These are phyloP conservation scores for Vachellia pachyceras DNA, from an alignment of 306 rosid genomes.

Conservation along the genomic window DNA sequence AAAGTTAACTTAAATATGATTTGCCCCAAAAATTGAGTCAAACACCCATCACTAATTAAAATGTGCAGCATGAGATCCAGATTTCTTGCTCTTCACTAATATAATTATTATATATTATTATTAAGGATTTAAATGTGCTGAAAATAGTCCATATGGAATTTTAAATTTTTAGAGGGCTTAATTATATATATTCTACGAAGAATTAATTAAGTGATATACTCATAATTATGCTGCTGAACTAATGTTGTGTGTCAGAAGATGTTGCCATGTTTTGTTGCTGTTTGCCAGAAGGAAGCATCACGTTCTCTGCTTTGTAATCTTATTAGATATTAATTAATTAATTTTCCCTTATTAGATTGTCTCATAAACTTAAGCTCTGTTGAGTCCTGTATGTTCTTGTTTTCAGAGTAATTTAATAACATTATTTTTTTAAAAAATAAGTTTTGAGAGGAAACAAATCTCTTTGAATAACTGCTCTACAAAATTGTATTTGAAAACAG, in stretches of 20 bases:
- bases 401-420: no score
- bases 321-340: no score
- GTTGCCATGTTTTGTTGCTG: neutral
- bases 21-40: neutral
- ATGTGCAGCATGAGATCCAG: neutral
- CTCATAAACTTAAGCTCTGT: no score
- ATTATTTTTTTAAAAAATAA: no score
- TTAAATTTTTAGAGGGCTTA: neutral
- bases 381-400: no score
- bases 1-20: no score
- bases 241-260: neutral
- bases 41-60: neutral
- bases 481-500: no score
- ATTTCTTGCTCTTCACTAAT: neutral
- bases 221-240: neutral
- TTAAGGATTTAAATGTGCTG: neutral
- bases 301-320: neutral
- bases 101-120: neutral
- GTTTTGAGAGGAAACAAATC: no score
- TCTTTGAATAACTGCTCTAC: no score
- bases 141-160: neutral
- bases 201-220: no score
- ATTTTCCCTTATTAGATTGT: no score
- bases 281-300: neutral
- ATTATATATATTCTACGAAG: neutral